Percentiles rank a stretch among this genome's conserved stretches.
phyloP scores from a whole-genome alignment of 1,284 basidiomycete genomes.

The Cryptococcus sp. region DNA sequence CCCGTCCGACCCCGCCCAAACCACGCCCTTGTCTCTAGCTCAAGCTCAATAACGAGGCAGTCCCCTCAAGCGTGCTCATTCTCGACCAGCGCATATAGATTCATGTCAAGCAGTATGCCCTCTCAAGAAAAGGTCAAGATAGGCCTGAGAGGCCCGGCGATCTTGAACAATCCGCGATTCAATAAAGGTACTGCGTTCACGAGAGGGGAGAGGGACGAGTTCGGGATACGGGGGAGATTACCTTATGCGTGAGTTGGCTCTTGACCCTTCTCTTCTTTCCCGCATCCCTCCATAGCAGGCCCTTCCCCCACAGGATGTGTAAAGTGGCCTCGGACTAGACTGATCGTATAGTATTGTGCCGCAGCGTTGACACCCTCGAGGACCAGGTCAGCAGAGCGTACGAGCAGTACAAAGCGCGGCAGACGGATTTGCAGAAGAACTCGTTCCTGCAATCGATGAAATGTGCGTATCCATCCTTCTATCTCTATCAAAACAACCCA shows the following conservation, averaged over 20 bases:
- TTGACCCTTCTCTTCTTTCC: neutral
- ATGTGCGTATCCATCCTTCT: slow-evolving; percentile 36
- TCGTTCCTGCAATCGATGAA: slow-evolving; percentile 68
- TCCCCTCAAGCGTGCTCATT: too few species aligned
- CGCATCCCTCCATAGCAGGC: neutral
- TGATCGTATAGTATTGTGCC: neutral
- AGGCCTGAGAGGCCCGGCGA: slow-evolving; percentile 59
- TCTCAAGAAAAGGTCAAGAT: slow-evolving; percentile 19
- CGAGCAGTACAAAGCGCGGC: slow-evolving; percentile 55
- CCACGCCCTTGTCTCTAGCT: too few species aligned
- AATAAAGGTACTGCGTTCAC: slow-evolving; percentile 69
- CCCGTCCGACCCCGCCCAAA: too few species aligned
- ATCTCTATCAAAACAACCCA: neutral
- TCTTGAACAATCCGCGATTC: slow-evolving; percentile 64
- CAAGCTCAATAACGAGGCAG: too few species aligned
- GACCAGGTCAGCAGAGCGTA: slow-evolving; percentile 71
- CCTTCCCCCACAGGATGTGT: neutral
- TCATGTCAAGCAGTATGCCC: too few species aligned
- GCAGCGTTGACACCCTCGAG: slow-evolving; percentile 68
- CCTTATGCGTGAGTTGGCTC: slow-evolving; percentile 53
- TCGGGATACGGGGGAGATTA: slow-evolving; percentile 69
- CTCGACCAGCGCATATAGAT: too few species aligned
- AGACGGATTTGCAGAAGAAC: slow-evolving; percentile 65
- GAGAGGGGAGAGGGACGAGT: slow-evolving; percentile 63
- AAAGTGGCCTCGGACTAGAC: neutral